A percentile compares a stretch with the other conserved stretches of the same genome.
Evolutionary conservation across 2,329 filamentous ascomycete genomes (phyloP).

Genomic region (Dendryphion nanum): DNA sequence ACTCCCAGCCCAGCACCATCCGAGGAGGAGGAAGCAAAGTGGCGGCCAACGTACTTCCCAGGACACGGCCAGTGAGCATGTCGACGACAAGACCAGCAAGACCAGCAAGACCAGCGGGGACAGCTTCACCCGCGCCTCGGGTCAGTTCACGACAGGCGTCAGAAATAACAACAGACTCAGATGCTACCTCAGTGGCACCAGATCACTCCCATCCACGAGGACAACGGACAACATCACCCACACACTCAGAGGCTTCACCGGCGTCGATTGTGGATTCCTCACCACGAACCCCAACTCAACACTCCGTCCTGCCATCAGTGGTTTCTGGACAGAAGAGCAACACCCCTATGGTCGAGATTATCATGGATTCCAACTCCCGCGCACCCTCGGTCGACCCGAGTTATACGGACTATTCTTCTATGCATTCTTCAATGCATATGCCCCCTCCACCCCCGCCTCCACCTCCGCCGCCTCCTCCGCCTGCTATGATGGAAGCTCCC

Average conservation of each 20-base stretch:
- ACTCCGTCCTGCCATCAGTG: slow-evolving; percentile 36
- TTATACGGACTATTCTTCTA: slow-evolving; percentile 51
- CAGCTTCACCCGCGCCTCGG: slow-evolving; percentile 17
- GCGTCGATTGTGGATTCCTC: slow-evolving; percentile 45
- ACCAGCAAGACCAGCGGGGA: slow-evolving; percentile 7
- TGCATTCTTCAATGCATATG: too few species aligned
- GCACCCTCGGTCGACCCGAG: slow-evolving; percentile 32
- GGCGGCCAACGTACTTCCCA: slow-evolving; percentile 7
- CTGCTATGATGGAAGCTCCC: slow-evolving; percentile 65
- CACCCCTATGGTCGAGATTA: slow-evolving; percentile 45
- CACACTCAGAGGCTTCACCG: slow-evolving; percentile 40
- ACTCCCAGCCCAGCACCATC: slow-evolving; percentile 40
- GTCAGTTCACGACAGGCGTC: slow-evolving; percentile 38
- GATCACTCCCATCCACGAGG: slow-evolving; percentile 30
- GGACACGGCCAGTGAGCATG: slow-evolving; percentile 25
- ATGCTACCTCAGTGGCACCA: slow-evolving; percentile 47
- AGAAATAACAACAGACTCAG: slow-evolving; percentile 46
- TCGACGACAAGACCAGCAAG: slow-evolving; percentile 12
- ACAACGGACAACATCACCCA: slow-evolving; percentile 29
- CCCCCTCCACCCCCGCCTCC: slow-evolving; percentile 49
- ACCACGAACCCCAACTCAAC: slow-evolving; percentile 45
- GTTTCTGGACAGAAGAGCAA: slow-evolving; percentile 31
- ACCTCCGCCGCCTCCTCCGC: slow-evolving; percentile 74
- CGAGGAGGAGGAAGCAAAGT: slow-evolving; percentile 10
- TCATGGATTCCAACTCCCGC: slow-evolving; percentile 40